Conservation (phyloP, 2,329 filamentous ascomycete genomes). For the Aspergillus luchuensis region DNA sequence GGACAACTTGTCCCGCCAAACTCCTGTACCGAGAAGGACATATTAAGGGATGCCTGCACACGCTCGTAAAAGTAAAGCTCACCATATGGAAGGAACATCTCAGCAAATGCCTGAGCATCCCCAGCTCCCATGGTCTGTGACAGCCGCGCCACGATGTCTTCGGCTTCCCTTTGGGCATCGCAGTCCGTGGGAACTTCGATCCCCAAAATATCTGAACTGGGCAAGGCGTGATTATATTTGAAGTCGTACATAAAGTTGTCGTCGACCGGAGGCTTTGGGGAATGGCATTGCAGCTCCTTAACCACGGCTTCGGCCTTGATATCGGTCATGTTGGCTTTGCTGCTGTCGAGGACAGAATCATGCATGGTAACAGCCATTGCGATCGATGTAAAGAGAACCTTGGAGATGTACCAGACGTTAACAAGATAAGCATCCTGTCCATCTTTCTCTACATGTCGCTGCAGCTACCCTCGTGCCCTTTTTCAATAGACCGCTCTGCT, state of each 20-base stretch:
- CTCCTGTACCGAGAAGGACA: constrained; percentile 23
- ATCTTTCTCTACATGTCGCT: not conserved
- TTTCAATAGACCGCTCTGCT: not conserved
- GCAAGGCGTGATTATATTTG: constrained; percentile 44
- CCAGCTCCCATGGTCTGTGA: constrained; percentile 18
- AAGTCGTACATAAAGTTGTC: constrained; percentile 49
- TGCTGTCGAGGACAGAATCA: not conserved
- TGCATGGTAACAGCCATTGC: not conserved
- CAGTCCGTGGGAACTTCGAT: constrained; percentile 31
- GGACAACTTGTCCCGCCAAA: constrained; percentile 41
- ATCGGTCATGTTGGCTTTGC: constrained; percentile 2
- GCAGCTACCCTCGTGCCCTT: not conserved
- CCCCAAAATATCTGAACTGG: constrained; percentile 33
- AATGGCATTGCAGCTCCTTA: not conserved
- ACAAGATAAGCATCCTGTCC: not conserved
- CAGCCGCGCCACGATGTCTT: constrained; percentile 15
- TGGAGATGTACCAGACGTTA: too few relatives aligned
- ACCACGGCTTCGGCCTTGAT: not conserved
- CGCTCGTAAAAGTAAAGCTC: not conserved
- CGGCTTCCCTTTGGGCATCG: constrained; percentile 8
- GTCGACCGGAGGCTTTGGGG: constrained; percentile 30
- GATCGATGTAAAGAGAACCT: not conserved
- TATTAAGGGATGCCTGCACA: not conserved
- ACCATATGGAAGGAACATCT: constrained; percentile 32
- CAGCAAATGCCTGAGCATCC: constrained; percentile 27